Evolutionary conservation across 106 monocot species (phyloP), one percentile per base, ranked within the genome.

Genomic region (Acorus gramineus): DNA sequence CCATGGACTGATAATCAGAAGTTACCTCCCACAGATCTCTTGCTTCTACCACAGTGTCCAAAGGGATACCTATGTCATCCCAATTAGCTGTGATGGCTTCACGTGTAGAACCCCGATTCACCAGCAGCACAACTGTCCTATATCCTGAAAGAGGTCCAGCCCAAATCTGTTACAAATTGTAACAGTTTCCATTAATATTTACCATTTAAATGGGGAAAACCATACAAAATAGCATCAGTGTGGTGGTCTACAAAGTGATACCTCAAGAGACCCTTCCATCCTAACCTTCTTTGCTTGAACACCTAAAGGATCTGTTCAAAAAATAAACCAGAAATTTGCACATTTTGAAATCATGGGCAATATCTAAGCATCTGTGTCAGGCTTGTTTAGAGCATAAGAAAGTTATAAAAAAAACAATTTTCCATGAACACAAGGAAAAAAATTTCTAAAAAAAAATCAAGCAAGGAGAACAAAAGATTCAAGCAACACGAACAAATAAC

Each of bases 61-160:
- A 61, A 28, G 81, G 80, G 49, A 87, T 58, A 44, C 74, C 81
- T 4, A 92, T 46, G 52, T 92, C 91, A 49, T 78, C 78, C 91
- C 91, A 92, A 42, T 79, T 42, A 10, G 84, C 81, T 14, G 67
- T 77, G 48, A 87, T 79, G 2, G 74, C 13, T 11, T 50, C 12
- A 7, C 44, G 9, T 44, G 60, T 11, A 3, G 49, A 11, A 7
- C 13, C 47, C 8, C 86, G 80, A 62, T 86, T 86, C 63, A 83
- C 59, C 48, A 86, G 68, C 51, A 91, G 56, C 1, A 91, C 76
- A 6, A 71, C 86, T 6, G 74, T 78, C 65, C 81, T 72, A 58
- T 72, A 68, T 52, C 65, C 52, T 48, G 71, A 79, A 14, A 92
- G 84, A 51, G 91, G 79, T 60, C 79, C 91, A 45, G 81, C 86